Percentiles rank a stretch among this genome's conserved stretches.
phyloP scores from a whole-genome alignment of 2,329 filamentous ascomycete genomes.

The Pseudohalonectria lignicola region DNA sequence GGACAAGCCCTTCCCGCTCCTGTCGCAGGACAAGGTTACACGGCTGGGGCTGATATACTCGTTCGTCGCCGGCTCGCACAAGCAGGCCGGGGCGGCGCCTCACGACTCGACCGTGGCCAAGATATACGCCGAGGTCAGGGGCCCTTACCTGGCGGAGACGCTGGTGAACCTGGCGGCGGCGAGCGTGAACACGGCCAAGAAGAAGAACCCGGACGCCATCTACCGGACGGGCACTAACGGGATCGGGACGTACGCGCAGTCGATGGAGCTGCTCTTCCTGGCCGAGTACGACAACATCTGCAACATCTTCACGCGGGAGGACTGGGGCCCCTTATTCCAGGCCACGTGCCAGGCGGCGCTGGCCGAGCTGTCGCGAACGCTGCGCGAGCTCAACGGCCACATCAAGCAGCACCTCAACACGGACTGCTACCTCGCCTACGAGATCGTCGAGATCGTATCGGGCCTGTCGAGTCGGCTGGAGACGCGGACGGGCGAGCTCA shows the following conservation, averaged over 20 bases:
- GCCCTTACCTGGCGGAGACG: slow-evolving; percentile 73
- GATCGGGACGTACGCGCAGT: slow-evolving; percentile 78
- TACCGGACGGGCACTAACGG: slow-evolving; percentile 86
- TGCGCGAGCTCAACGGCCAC: slow-evolving; percentile 81
- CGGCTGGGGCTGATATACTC: slow-evolving; percentile 69
- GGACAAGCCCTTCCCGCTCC: slow-evolving; percentile 69
- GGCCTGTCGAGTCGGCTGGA: slow-evolving; percentile 71
- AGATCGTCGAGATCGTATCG: slow-evolving; percentile 85
- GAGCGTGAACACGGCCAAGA: slow-evolving; percentile 72
- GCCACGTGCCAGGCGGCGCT: slow-evolving; percentile 69
- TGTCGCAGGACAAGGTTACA: slow-evolving; percentile 66
- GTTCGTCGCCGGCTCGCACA: slow-evolving; percentile 55
- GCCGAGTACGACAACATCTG: slow-evolving; percentile 89
- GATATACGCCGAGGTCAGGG: slow-evolving; percentile 77
- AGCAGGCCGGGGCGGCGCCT: slow-evolving; percentile 30
- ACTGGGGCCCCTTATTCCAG: slow-evolving; percentile 72
- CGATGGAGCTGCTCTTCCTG: slow-evolving; percentile 75
- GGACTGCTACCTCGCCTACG: slow-evolving; percentile 91
- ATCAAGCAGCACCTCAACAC: slow-evolving; percentile 78
- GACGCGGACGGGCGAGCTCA: slow-evolving; percentile 73
- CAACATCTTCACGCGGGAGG: slow-evolving; percentile 73
- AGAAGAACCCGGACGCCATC: slow-evolving; percentile 69
- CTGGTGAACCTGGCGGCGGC: slow-evolving; percentile 81
- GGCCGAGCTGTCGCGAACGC: slow-evolving; percentile 71
- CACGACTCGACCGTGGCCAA: slow-evolving; percentile 63